phyloP scores from a whole-genome alignment of 202 grass and related monocot species.

The Panicum hallii region DNA sequence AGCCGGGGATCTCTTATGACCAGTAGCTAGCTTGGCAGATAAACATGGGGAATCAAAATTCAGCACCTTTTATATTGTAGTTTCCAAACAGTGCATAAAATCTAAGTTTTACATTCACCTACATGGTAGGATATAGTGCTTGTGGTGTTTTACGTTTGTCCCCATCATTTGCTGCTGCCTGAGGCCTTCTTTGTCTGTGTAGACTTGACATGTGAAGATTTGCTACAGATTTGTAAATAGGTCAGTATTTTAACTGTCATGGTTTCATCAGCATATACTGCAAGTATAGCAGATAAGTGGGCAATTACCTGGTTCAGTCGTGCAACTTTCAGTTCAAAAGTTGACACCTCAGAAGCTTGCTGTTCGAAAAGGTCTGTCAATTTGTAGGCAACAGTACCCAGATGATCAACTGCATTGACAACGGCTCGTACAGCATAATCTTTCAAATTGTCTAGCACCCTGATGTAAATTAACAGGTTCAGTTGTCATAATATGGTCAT shows the following conservation, averaged over 20 bases:
- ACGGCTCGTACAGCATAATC: slow-evolving; percentile 82
- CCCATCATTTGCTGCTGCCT: slow-evolving; percentile 78
- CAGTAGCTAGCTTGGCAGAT: slow-evolving; percentile 61
- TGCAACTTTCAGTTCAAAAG: slow-evolving; percentile 71
- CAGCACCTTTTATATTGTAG: slow-evolving; percentile 3
- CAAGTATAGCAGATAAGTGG: not conserved
- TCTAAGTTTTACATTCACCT: slow-evolving; percentile 46
- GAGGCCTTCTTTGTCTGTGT: slow-evolving; percentile 74
- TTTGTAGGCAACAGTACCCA: slow-evolving; percentile 95
- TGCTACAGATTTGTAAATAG: slow-evolving; percentile 49
- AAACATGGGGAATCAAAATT: slow-evolving; percentile 30
- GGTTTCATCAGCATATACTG: not conserved
- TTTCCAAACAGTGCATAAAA: not conserved
- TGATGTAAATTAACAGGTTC: slow-evolving; percentile 35
- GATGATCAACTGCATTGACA: slow-evolving; percentile 94
- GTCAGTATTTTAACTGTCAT: not conserved
- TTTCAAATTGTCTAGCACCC: slow-evolving; percentile 96
- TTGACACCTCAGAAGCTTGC: slow-evolving; percentile 76
- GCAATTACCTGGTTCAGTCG: slow-evolving; percentile 74
- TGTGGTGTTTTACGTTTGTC: slow-evolving; percentile 65
- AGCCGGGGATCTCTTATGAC: slow-evolving; percentile 53
- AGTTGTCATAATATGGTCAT: slow-evolving; percentile 4
- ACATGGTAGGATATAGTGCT: slow-evolving; percentile 91
- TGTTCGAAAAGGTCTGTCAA: slow-evolving; percentile 90
- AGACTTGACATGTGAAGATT: slow-evolving; percentile 82